Evolutionary conservation across 441 rosid species (phyloP), one percentile per base, ranked within the genome.

Genomic region (Gossypium aridum): DNA sequence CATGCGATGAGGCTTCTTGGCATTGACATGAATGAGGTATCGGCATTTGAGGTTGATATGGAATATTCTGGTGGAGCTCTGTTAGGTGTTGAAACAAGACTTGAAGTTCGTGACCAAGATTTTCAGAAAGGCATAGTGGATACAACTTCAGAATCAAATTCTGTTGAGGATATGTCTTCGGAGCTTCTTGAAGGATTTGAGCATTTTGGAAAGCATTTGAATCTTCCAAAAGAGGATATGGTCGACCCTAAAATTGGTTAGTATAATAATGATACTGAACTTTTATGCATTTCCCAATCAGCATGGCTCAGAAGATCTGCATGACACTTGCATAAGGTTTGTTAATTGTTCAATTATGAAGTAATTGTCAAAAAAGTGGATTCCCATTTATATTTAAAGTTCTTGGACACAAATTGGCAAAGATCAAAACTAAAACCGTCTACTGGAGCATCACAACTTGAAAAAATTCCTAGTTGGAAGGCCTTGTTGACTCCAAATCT

Each of bases 1-100:
- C 95, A 90, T 75, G 88, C 86, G 51, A 81, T 87, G 82, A 89
- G 92, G 86, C 89, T 90, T 79, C 90, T 91, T 79, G 92, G 97
- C 10, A 68, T 77, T 71, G 93, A 92, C 85, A 88, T 90, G 92
- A 88, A 85, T 81, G 98, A 90, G 76, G 87, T 83, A 68, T 96
- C 98, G 98, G 92, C 93, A 34, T 89, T 96, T 66, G 99, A 96
- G 75, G 83, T 92, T 74, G 98, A 94, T 78, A 9, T 89, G 57
- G 98, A 96, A 84, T 96, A 96, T 89, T 81, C 82, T 81, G 98
- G 92, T 47, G 97, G 97, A 55, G 75, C 84, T 17, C 84, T 88
- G 47, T 80, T 96, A 72, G 83, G 84, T 56, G 82, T 96, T 82
- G 92, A 87, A 80, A 91, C 98, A 67, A 92, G 99, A 60, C 81